These are phyloP conservation scores for Breynia disticha DNA, from an alignment of 441 rosid genomes.

Conservation along the genomic window DNA sequence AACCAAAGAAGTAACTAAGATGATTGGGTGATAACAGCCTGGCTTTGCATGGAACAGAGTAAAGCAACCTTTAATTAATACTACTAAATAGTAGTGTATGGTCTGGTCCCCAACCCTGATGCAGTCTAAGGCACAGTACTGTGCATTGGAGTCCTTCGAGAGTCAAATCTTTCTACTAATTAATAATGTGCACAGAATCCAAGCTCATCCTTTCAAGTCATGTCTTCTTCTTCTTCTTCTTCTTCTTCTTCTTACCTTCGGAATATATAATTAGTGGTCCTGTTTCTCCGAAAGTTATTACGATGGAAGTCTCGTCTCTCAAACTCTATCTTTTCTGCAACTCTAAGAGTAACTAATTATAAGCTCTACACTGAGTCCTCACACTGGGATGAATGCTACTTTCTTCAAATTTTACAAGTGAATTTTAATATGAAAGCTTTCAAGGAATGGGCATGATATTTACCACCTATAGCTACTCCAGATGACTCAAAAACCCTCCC, in stretches of 20 bases:
- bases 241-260: neutral
- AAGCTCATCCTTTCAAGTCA: no score
- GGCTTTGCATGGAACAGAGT: no score
- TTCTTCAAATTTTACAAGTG: no score
- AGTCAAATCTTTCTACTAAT: constrained; percentile 6
- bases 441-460: constrained; percentile 21
- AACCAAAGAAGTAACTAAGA: neutral
- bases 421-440: constrained; percentile 25
- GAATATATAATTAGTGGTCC: constrained; percentile 2
- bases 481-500: constrained; percentile 10
- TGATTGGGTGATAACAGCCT: neutral
- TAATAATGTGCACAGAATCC: no score
- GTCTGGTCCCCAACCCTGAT: constrained; percentile 5
- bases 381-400: no score
- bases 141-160: constrained; percentile 14
- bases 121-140: constrained; percentile 3
- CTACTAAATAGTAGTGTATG: neutral
- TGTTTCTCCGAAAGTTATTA: neutral
- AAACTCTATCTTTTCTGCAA: neutral
- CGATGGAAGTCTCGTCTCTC: constrained; percentile 4
- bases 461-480: constrained; percentile 9
- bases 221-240: neutral
- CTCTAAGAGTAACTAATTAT: no score
- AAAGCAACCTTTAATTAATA: no score
- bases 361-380: no score